phyloP scores from a whole-genome alignment of 169 alveolate species.

The Cardiosporidium cionae region DNA sequence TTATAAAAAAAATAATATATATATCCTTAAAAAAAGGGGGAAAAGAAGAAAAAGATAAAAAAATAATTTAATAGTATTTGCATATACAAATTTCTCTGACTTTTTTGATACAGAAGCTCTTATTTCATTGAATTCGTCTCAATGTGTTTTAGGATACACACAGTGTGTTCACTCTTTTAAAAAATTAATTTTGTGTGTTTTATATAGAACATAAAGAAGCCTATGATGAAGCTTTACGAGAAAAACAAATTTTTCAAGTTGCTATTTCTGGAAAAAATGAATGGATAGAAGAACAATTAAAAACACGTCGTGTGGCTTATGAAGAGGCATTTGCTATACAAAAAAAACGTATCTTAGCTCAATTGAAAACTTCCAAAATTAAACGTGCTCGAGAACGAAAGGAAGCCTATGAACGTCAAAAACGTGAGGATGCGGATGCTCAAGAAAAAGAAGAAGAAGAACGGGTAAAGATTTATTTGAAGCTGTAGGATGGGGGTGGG shows the following conservation, averaged over 20 bases:
- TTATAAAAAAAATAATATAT: too few relatives aligned
- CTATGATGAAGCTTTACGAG: conserved; percentile 10
- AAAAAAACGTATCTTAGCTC: not conserved
- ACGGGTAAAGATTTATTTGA: conserved; percentile 1
- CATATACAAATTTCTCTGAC: too few relatives aligned
- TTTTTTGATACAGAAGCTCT: too few relatives aligned
- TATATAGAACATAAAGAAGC: conserved; percentile 13
- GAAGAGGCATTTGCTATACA: conserved; percentile 6
- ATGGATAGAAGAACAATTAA: conserved; percentile 3
- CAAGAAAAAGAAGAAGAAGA: not conserved
- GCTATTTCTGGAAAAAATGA: not conserved
- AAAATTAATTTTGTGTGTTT: too few relatives aligned
- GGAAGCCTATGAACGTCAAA: too few relatives aligned
- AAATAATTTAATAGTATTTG: too few relatives aligned
- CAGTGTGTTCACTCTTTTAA: too few relatives aligned
- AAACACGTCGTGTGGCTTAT: conserved; percentile 5
- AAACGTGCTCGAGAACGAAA: conserved; percentile 7
- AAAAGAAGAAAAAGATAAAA: too few relatives aligned
- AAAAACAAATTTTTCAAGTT: conserved; percentile 7
- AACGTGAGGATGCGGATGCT: not conserved
- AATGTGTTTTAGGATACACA: too few relatives aligned
- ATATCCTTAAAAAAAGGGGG: too few relatives aligned
- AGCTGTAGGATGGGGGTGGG: too few relatives aligned
- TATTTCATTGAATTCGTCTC: too few relatives aligned
- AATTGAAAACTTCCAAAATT: not conserved